These are phyloP conservation scores for Crepidotus sp. DNA, from an alignment of 1,284 basidiomycete genomes.

Conservation along the genomic window DNA sequence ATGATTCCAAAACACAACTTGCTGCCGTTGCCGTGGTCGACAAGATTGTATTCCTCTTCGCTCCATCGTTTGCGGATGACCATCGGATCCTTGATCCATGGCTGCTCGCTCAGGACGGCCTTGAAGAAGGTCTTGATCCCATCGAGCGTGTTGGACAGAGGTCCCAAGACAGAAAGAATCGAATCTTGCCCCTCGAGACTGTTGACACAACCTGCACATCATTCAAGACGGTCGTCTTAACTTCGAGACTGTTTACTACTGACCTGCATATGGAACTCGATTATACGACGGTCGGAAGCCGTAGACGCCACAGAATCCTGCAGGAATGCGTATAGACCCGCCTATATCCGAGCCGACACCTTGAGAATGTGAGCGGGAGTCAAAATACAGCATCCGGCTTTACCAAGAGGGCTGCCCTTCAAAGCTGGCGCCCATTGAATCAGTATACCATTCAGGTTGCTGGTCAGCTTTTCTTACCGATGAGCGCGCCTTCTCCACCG, in stretches of 20 bases:
- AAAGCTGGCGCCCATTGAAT: constrained; percentile 30
- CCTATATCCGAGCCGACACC: constrained; percentile 70
- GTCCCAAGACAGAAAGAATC: constrained; percentile 66
- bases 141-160: constrained; percentile 52
- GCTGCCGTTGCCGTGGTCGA: constrained; percentile 20
- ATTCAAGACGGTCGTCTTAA: too few species aligned
- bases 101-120: constrained; percentile 48
- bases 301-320: constrained; percentile 59
- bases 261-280: constrained; percentile 63
- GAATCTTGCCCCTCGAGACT: constrained; percentile 54
- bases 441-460: background rate
- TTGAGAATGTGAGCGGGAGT: background rate
- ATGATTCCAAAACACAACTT: constrained; percentile 46
- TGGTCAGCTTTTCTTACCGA: constrained; percentile 24
- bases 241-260: too few species aligned
- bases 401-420: constrained; percentile 48
- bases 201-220: constrained; percentile 45
- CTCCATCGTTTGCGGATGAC: constrained; percentile 44
- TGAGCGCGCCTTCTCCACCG: constrained; percentile 58
- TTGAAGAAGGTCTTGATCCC: constrained; percentile 62
- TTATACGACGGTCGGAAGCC: constrained; percentile 65
- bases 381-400: background rate
- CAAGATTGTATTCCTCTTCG: constrained; percentile 16
- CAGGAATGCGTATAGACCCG: constrained; percentile 65
- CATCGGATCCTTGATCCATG: constrained; percentile 59